phyloP scores from a whole-genome alignment of 2,329 filamentous ascomycete genomes.

The Pseudocercospora crystallina region DNA sequence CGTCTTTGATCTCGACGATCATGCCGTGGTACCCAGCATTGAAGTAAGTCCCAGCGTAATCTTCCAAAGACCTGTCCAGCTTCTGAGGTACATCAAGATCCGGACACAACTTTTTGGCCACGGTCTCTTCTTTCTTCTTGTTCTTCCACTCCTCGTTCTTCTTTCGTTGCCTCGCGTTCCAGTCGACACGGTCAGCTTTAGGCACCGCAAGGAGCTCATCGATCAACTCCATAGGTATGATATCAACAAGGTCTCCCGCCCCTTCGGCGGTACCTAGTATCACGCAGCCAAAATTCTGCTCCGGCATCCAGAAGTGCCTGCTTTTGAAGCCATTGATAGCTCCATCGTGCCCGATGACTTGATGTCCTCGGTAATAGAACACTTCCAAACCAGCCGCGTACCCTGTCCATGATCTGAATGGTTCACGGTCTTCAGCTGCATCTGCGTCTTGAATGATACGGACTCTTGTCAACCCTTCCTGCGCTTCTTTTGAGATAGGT shows the following conservation, averaged over 20 bases:
- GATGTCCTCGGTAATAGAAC: conserved; percentile 32
- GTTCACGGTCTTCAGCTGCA: conserved; percentile 16
- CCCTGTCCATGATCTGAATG: conserved; percentile 24
- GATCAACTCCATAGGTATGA: conserved; percentile 27
- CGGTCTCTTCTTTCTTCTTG: conserved; percentile 8
- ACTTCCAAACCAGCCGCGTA: conserved; percentile 33
- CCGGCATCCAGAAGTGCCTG: conserved; percentile 32
- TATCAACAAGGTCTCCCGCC: conserved; percentile 10
- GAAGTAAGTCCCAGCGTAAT: conserved; percentile 29
- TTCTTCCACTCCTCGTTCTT: conserved; percentile 2
- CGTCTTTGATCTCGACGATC: conserved; percentile 28
- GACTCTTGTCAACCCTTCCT: conserved; percentile 27
- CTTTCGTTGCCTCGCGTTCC: conserved; percentile 12
- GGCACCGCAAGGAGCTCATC: conserved; percentile 27
- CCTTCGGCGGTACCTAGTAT: conserved; percentile 32
- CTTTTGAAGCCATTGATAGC: conserved; percentile 30
- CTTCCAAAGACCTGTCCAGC: conserved; percentile 19
- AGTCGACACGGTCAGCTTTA: conserved; percentile 20
- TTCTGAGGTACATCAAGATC: conserved; percentile 13
- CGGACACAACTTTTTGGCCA: conserved; percentile 13
- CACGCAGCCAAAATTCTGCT: conserved; percentile 31
- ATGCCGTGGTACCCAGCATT: conserved; percentile 32
- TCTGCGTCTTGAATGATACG: conserved; percentile 26
- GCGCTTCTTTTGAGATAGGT: conserved; percentile 28
- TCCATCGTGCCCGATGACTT: conserved; percentile 35